Evolutionary conservation across 176 grass and related monocot species (phyloP).

Genomic region (Avena sativa): DNA sequence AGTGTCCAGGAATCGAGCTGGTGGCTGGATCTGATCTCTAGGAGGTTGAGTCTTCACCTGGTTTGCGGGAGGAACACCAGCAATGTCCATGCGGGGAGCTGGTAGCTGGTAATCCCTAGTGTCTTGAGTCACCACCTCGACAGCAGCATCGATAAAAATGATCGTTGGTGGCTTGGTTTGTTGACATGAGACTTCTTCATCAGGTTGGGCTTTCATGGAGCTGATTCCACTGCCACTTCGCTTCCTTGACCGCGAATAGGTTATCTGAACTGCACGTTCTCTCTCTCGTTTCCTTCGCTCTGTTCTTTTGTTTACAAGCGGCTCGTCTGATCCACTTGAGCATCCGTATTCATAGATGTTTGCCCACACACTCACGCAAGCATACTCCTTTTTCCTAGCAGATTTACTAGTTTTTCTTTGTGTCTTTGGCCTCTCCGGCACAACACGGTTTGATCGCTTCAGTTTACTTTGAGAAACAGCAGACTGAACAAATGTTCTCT

Average conservation of each 20-base stretch:
- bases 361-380: slow-evolving; percentile 56
- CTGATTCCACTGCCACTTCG: neutral
- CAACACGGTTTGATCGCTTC: slow-evolving; percentile 11
- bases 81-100: neutral
- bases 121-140: neutral
- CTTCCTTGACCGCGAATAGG: slow-evolving; percentile 45
- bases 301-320: slow-evolving; percentile 76
- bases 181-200: neutral
- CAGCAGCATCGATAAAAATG: neutral
- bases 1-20: slow-evolving; percentile 12
- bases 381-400: slow-evolving; percentile 36
- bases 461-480: neutral
- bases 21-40: neutral
- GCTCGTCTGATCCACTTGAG: slow-evolving; percentile 58
- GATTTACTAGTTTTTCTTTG: too few species aligned
- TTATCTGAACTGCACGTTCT: slow-evolving; percentile 21
- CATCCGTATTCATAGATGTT: slow-evolving; percentile 65
- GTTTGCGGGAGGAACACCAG: neutral
- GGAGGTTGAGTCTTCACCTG: neutral
- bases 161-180: neutral
- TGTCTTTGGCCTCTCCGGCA: slow-evolving; percentile 7
- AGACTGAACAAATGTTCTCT: neutral
- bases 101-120: neutral
- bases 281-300: slow-evolving; percentile 55
- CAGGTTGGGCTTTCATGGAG: slow-evolving; percentile 5